These are phyloP conservation scores for Pseudocercospora macadamiae DNA, from an alignment of 2,329 filamentous ascomycete species.

Conservation along the genomic window DNA sequence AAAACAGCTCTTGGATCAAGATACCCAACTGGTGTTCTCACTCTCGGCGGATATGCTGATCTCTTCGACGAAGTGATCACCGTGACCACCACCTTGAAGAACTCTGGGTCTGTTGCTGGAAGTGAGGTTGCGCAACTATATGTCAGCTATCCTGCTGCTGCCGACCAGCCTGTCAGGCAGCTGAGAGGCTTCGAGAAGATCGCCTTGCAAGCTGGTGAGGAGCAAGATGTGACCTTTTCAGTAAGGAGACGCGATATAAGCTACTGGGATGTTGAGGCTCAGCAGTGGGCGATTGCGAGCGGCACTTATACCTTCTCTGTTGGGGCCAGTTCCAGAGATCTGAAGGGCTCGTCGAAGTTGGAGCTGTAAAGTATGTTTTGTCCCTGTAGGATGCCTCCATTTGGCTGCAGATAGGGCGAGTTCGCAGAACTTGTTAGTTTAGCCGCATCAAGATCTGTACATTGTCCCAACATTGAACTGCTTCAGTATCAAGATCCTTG, in stretches of 20 bases:
- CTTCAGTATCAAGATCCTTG: no score
- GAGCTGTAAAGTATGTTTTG: neutral
- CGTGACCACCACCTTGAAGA: slow-evolving; percentile 62
- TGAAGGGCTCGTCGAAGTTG: slow-evolving; percentile 5
- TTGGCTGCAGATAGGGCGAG: no score
- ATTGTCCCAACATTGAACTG: no score
- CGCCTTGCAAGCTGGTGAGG: slow-evolving; percentile 26
- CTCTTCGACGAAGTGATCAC: slow-evolving; percentile 66
- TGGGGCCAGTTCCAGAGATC: slow-evolving; percentile 20
- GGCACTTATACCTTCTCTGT: slow-evolving; percentile 17
- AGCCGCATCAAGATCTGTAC: no score
- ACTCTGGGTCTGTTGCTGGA: slow-evolving; percentile 59
- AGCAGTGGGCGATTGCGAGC: slow-evolving; percentile 50
- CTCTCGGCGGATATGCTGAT: slow-evolving; percentile 53
- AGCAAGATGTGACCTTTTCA: slow-evolving; percentile 21
- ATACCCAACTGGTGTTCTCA: slow-evolving; percentile 54
- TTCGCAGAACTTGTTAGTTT: no score
- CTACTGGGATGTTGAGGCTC: slow-evolving; percentile 27
- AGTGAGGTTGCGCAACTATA: slow-evolving; percentile 62
- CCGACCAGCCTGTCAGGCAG: slow-evolving; percentile 55
- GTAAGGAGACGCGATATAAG: slow-evolving; percentile 30
- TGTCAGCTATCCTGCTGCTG: slow-evolving; percentile 36
- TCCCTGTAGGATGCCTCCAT: neutral
- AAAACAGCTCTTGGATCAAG: slow-evolving; percentile 14
- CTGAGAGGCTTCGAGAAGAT: slow-evolving; percentile 48